Percentiles rank a stretch among this genome's conserved stretches.
phyloP scores from a whole-genome alignment of 1,139 yeast genomes.

The Diutina catenulata region DNA sequence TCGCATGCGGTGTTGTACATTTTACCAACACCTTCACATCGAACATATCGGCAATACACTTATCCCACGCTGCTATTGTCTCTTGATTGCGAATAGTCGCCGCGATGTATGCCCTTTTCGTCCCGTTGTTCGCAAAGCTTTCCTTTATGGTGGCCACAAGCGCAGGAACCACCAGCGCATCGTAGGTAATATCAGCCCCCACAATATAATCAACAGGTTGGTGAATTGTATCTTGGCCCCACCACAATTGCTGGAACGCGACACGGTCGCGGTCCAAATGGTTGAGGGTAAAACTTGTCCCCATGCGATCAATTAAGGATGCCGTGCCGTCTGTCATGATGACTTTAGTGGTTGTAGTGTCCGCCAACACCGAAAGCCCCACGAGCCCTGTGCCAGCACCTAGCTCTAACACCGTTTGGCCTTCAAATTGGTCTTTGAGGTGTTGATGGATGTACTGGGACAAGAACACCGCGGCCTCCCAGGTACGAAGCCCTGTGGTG shows the following conservation, averaged over 20 bases:
- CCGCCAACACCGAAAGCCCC: constrained; percentile 40
- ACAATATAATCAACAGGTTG: constrained; percentile 25
- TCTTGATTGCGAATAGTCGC: constrained; percentile 61
- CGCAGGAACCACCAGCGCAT: constrained; percentile 44
- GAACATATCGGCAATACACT: constrained; percentile 19
- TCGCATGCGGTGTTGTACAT: constrained; percentile 12
- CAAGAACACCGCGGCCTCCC: constrained; percentile 86
- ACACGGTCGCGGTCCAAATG: constrained; percentile 12
- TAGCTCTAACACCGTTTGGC: constrained; percentile 43
- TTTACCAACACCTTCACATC: constrained; percentile 16
- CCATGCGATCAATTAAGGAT: constrained; percentile 3
- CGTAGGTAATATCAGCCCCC: constrained; percentile 87
- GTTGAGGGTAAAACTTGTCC: neutral
- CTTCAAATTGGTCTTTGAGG: neutral
- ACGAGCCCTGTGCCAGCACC: constrained; percentile 93
- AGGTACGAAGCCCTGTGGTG: constrained; percentile 81
- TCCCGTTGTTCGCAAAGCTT: neutral
- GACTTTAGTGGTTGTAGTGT: constrained; percentile 15
- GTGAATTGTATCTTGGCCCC: constrained; percentile 39
- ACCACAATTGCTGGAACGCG: constrained; percentile 27
- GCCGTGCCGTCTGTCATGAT: constrained; percentile 64
- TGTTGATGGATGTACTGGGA: constrained; percentile 27
- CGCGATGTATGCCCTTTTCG: constrained; percentile 39
- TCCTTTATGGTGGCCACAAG: constrained; percentile 36
- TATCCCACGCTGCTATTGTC: constrained; percentile 47